Evolutionary conservation across 140 eudicot genomes (phyloP), one percentile per base, ranked within the genome.

Genomic region (Anethum foeniculum): DNA sequence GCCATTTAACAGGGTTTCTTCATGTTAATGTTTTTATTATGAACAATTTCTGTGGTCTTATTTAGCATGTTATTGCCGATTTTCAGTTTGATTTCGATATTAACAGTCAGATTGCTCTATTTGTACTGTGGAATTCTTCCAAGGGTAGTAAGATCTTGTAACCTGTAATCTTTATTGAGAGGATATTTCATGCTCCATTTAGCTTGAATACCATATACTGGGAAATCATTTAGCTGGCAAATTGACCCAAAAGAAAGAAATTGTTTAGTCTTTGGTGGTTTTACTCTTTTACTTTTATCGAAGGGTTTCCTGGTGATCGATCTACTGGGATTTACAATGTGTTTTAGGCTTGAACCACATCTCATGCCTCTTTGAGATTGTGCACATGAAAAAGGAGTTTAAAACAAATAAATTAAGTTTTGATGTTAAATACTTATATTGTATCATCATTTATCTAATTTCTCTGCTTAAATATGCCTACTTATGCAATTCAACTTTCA

Each of bases 401-500:
- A 7, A 25, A 1, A 62, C 23, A 62, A 2, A 62, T 62, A 25
- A 62, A 25, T 62, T 25, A 52, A 47, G 15, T 7, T 62, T 27
- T 62, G 71, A 25, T 62, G 43, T 68, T 68, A 8, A 27, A 30
- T 41, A 27, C 27, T 67, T 32, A 68, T 4, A 16, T 32, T 68
- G n/a, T 34, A 68, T 32, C 12, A 34, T 25, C 12, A 68, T 2
- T 18, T 39, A 39, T 38, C 14, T 36, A 7, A 36, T 19, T 77
- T 77, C 8, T 77, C 13, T 18, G 19, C 51, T 52, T 36, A 1
- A 28, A 15, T 38, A 21, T 56, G 28, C 74, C 54, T 38, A 38
- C 71, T 56, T 56, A 76, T 16, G 23, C 80, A 5, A 71, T 62
- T 83, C 74, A 36, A 36, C 51, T 83, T 87, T 73, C 93, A 94